Conservation (phyloP, 257 asterid genomes). For the Solanum piurae region DNA sequence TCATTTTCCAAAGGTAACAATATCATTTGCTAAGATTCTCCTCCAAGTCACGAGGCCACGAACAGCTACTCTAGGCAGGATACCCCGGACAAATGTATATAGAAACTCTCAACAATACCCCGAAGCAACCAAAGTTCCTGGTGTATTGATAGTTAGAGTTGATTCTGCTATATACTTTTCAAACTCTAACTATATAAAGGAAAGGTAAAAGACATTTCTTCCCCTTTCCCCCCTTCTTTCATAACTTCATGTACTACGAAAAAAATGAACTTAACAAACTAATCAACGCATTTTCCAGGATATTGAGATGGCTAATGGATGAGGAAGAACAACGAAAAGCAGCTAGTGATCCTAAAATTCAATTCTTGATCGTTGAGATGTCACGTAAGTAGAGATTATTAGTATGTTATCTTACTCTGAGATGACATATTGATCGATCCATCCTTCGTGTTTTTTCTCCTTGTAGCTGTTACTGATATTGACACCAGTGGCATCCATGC, state of each 20-base stretch:
- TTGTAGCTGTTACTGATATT: conserved; percentile 71
- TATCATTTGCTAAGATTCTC: conserved; percentile 80
- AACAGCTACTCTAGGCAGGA: conserved; percentile 67
- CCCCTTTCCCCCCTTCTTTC: neutral
- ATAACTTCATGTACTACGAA: neutral
- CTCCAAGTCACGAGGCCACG: conserved; percentile 93
- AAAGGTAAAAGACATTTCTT: conserved; percentile 33
- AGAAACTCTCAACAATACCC: conserved; percentile 80
- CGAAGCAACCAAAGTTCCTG: conserved; percentile 60
- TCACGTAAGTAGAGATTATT: conserved; percentile 28
- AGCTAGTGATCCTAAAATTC: conserved; percentile 27
- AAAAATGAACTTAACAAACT: neutral
- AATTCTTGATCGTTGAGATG: conserved; percentile 41
- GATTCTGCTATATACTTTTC: conserved; percentile 98
- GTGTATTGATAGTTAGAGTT: conserved; percentile 66
- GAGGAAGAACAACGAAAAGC: conserved; percentile 49
- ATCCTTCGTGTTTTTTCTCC: neutral
- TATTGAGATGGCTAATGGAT: conserved; percentile 64
- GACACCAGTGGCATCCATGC: conserved; percentile 96
- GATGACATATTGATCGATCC: neutral
- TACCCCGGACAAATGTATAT: conserved; percentile 71
- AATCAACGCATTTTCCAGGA: conserved; percentile 22
- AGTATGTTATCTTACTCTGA: neutral
- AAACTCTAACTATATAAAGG: conserved; percentile 75
- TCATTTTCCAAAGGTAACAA: conserved; percentile 38